These are phyloP conservation scores for Anthracocystis walkeri DNA, from an alignment of 1,284 basidiomycete species.

Conservation along the genomic window DNA sequence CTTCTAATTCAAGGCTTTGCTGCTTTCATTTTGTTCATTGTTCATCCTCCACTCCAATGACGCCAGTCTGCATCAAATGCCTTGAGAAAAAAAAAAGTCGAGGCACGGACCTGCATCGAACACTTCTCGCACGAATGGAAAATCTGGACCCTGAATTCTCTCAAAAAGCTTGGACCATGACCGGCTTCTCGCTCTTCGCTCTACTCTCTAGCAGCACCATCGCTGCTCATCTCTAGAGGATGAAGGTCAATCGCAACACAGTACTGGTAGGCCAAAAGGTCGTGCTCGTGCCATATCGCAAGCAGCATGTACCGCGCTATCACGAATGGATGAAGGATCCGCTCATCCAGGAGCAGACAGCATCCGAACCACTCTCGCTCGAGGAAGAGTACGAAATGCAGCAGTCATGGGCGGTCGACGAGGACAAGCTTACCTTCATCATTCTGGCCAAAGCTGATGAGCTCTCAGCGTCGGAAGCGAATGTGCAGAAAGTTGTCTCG, in stretches of 20 bases:
- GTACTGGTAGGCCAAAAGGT: conserved; percentile 77
- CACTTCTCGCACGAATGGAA: conserved; percentile 23
- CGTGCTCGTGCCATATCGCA: conserved; percentile 79
- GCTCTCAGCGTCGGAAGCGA: conserved; percentile 10
- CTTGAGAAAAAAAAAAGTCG: no score
- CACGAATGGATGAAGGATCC: conserved; percentile 90
- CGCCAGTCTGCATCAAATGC: conserved; percentile 31
- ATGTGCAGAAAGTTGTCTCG: conserved; percentile 41
- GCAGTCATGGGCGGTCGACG: conserved; percentile 84
- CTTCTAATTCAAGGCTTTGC: neutral
- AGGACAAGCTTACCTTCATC: conserved; percentile 94
- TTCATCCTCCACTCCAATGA: conserved; percentile 32
- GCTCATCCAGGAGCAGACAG: conserved; percentile 81
- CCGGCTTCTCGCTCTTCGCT: neutral
- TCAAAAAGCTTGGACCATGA: neutral
- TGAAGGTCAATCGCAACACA: conserved; percentile 77
- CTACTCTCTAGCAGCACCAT: neutral
- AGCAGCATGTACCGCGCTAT: conserved; percentile 72
- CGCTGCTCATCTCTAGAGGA: conserved; percentile 59
- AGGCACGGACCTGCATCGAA: neutral
- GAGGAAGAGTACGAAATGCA: conserved; percentile 94
- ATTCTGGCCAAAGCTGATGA: conserved; percentile 73
- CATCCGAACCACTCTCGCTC: conserved; percentile 84
- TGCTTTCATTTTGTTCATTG: no score
- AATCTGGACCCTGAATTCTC: conserved; percentile 13